These are phyloP conservation scores for Dioscorea zingiberensis DNA, from an alignment of 106 monocot species.

Conservation along the genomic window DNA sequence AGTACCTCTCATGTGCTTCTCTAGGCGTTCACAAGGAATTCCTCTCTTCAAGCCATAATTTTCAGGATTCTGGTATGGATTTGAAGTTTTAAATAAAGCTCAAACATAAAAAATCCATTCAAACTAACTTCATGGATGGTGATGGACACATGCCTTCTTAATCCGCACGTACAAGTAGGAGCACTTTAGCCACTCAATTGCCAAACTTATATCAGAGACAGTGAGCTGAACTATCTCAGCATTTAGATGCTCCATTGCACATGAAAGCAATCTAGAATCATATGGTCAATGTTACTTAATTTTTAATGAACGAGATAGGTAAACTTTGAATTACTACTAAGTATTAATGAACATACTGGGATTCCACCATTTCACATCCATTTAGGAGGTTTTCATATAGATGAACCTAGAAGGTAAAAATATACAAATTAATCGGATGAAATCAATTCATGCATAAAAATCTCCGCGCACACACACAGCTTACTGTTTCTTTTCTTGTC, in stretches of 20 bases:
- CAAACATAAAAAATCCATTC: neutral
- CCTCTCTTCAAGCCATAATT: slow-evolving; percentile 82
- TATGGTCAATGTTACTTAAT: neutral
- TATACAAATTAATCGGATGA: too few relatives aligned
- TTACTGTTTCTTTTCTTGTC: slow-evolving; percentile 95
- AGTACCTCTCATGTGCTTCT: slow-evolving; percentile 83
- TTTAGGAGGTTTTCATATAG: slow-evolving; percentile 92
- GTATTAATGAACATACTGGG: slow-evolving; percentile 59
- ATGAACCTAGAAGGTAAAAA: slow-evolving; percentile 55
- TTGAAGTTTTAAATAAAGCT: neutral
- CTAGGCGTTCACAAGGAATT: slow-evolving; percentile 51
- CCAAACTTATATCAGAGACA: slow-evolving; percentile 84
- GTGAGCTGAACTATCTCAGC: slow-evolving; percentile 91
- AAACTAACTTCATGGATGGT: slow-evolving; percentile 1
- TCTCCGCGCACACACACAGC: neutral
- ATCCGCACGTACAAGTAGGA: slow-evolving; percentile 92
- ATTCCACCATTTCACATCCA: slow-evolving; percentile 99
- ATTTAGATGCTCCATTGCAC: slow-evolving; percentile 86
- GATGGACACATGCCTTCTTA: slow-evolving; percentile 57
- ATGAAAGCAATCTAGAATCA: slow-evolving; percentile 58
- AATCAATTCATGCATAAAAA: neutral
- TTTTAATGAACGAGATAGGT: neutral
- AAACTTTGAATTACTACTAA: neutral
- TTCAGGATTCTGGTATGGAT: slow-evolving; percentile 72
- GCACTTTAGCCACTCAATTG: slow-evolving; percentile 94